Conservation (phyloP, 805 yeast species). For the Candida ponderosae region DNA sequence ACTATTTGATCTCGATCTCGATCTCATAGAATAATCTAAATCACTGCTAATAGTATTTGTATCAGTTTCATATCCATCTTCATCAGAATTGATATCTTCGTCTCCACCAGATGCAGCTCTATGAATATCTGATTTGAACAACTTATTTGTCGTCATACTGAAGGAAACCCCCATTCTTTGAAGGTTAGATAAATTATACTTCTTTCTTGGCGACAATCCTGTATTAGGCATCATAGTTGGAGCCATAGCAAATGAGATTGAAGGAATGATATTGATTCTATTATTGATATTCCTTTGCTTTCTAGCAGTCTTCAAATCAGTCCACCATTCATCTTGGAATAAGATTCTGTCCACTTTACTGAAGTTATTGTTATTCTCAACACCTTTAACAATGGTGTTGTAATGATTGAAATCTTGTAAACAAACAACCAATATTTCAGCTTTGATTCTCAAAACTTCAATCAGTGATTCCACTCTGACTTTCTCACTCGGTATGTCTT, state of each 20-base stretch:
- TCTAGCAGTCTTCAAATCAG: conserved; percentile 54
- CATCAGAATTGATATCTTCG: conserved; percentile 19
- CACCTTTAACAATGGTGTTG: conserved; percentile 70
- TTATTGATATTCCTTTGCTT: conserved; percentile 18
- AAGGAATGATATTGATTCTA: conserved; percentile 20
- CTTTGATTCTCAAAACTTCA: conserved; percentile 75
- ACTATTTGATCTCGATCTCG: background rate
- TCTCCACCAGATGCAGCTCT: conserved; percentile 6
- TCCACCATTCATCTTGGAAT: conserved; percentile 82
- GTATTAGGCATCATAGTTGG: conserved; percentile 11
- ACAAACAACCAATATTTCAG: conserved; percentile 69
- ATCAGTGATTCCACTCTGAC: conserved; percentile 55
- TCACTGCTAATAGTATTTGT: conserved; percentile 15
- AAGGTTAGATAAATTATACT: conserved; percentile 45
- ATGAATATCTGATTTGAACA: conserved; percentile 25
- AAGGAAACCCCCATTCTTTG: conserved; percentile 75
- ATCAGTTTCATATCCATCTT: conserved; percentile 22
- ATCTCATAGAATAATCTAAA: conserved; percentile 3
- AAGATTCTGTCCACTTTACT: conserved; percentile 44
- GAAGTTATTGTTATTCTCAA: conserved; percentile 24
- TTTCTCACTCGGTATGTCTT: conserved; percentile 66
- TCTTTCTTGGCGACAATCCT: conserved; percentile 18
- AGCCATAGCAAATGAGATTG: conserved; percentile 25
- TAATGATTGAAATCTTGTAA: conserved; percentile 54
- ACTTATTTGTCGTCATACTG: conserved; percentile 60